Evolutionary conservation across 2,329 filamentous ascomycete species (phyloP), one percentile per base, ranked within the genome.

Genomic region (Leptographium flavum): DNA sequence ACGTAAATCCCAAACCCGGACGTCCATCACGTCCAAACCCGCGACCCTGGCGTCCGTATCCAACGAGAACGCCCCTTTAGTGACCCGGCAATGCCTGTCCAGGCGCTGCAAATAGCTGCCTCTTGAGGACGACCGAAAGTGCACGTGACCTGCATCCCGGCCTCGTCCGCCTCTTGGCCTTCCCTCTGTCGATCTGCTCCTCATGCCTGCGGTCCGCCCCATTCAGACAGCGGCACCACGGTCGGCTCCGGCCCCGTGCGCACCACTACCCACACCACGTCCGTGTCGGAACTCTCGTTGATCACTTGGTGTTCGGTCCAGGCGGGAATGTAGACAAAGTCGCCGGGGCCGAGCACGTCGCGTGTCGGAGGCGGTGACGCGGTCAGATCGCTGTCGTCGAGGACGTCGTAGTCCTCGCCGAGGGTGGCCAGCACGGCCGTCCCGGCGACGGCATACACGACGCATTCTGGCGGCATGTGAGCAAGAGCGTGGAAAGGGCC

Each of bases 271-370:
- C 79, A 83, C 32, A 76, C 70, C 2, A 81, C 75, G 28, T 73
- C 69, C 2, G 25, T 33, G 17, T 58, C 58, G 37, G 78, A 74
- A 1, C 71, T 70, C 32, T 83, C 73, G 53, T 86, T 86, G 19
- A 79, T 64, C 45, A 80, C 71, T 57, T 84, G 79, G 60, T 86
- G 79, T 57, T 86, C 80, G 0, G 76, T 74, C 68, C 72, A 83
- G 0, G 79, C 73, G 0, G 81, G 81, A 13, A 86, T 71, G 45
- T 83, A 68, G 3, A 79, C 79, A 58, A 83, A 86, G 57, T 85
- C 81, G 0, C 82, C 81, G 0, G 74, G 67, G 1, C 60, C 59
- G 7, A 87, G 65, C 17, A 73, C 63, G 49, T 81, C 69, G 30
- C 71, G 69, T 49, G 71, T 71, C 1, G 69, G 57, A 27, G 28